These are phyloP conservation scores for Pythium utonaiense DNA, from an alignment of 352 stramenopile genomes.

Conservation along the genomic window DNA sequence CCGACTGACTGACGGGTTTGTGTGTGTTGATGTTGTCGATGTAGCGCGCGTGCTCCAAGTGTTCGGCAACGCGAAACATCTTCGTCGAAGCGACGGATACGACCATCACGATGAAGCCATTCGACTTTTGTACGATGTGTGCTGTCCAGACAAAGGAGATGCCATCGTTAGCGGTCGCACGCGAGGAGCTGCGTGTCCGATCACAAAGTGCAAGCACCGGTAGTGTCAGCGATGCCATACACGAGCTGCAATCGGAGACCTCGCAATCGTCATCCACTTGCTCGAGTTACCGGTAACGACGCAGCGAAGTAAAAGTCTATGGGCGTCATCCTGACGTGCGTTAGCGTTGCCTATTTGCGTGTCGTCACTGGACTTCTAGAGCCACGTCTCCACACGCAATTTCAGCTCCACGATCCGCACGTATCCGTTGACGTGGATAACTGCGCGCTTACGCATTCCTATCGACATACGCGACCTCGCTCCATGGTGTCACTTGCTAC, in stretches of 20 bases:
- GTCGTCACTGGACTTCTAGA: too few relatives aligned
- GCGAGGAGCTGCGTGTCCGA: background rate
- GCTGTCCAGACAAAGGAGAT: slow-evolving; percentile 1
- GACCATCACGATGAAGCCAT: background rate
- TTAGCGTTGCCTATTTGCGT: too few relatives aligned
- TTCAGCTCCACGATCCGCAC: too few relatives aligned
- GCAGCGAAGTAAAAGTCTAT: too few relatives aligned
- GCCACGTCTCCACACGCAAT: too few relatives aligned
- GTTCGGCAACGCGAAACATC: background rate
- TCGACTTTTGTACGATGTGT: slow-evolving; percentile 6
- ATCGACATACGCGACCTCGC: too few relatives aligned
- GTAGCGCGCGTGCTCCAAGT: slow-evolving; percentile 15
- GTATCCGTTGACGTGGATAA: too few relatives aligned
- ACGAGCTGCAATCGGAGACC: background rate
- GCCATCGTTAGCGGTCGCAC: background rate
- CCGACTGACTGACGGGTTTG: background rate
- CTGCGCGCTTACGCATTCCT: too few relatives aligned
- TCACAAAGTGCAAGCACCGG: background rate
- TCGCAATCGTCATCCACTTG: background rate
- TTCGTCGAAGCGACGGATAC: background rate
- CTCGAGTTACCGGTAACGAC: too few relatives aligned
- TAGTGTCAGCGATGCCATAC: background rate
- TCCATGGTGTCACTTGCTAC: too few relatives aligned
- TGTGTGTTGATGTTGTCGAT: background rate
- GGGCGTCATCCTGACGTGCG: too few relatives aligned